A percentile compares a stretch with the other conserved stretches of the same genome.
Evolutionary conservation across 1,284 basidiomycete species (phyloP).

Genomic region (Ustilago lituana): DNA sequence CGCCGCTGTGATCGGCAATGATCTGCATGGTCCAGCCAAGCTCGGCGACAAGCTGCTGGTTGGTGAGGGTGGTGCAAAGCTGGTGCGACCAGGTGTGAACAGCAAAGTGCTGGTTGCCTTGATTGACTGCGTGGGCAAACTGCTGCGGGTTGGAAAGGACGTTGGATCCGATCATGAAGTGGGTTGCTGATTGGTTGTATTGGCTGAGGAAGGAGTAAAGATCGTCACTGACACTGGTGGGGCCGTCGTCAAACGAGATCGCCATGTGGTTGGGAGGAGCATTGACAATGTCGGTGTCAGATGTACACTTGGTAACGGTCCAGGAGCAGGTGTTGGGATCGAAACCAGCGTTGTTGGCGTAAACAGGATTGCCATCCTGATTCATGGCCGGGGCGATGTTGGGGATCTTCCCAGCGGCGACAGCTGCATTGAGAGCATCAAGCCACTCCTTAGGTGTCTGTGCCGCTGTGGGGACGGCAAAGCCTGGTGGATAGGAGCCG

Average conservation of each 20-base stretch:
- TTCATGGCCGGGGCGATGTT: constrained; percentile 32
- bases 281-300: constrained; percentile 76
- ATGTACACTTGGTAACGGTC: constrained; percentile 71
- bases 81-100: constrained; percentile 71
- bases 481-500: constrained; percentile 25
- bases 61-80: constrained; percentile 80
- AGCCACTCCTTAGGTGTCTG: constrained; percentile 51
- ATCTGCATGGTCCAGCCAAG: constrained; percentile 88
- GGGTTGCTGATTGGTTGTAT: constrained; percentile 79
- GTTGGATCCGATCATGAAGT: constrained; percentile 91
- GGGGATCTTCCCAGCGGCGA: constrained; percentile 53
- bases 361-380: constrained; percentile 31
- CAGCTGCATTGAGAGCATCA: constrained; percentile 39
- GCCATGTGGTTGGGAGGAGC: constrained; percentile 66
- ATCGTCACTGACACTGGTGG: constrained; percentile 78
- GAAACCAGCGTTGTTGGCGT: constrained; percentile 39
- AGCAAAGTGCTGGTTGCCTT: constrained; percentile 71
- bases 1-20: constrained; percentile 72
- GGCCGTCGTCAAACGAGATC: constrained; percentile 77
- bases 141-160: constrained; percentile 80
- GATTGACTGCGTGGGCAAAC: constrained; percentile 80
- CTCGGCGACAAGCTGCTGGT: constrained; percentile 89
- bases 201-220: constrained; percentile 75
- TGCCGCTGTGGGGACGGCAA: constrained; percentile 19
- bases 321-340: constrained; percentile 47